Conservation (phyloP, 2,329 filamentous ascomycete genomes). For the Neophaeococcomyces mojaviensis region DNA sequence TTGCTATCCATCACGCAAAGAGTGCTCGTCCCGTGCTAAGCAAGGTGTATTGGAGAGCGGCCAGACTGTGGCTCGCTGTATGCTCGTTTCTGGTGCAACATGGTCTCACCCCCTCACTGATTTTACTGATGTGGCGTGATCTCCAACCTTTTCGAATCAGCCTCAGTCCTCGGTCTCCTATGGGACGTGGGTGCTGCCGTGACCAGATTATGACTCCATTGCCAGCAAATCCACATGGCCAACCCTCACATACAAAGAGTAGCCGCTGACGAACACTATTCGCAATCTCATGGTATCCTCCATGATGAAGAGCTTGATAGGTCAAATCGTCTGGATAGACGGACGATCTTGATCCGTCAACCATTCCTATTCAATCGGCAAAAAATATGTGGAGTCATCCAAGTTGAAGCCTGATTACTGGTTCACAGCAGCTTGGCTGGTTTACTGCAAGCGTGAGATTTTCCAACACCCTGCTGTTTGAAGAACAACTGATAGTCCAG, state of each 20-base stretch:
- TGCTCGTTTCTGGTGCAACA: conserved; percentile 1
- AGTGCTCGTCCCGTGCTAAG: neutral
- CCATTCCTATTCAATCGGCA: neutral
- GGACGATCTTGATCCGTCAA: too few relatives aligned
- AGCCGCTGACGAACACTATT: neutral
- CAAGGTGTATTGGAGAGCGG: neutral
- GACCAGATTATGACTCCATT: neutral
- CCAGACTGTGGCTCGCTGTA: neutral
- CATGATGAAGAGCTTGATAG: neutral
- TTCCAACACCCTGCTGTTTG: too few relatives aligned
- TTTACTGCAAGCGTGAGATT: too few relatives aligned
- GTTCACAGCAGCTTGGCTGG: neutral
- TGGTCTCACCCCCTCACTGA: neutral
- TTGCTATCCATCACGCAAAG: conserved; percentile 4
- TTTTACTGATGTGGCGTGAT: neutral
- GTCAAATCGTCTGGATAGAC: neutral
- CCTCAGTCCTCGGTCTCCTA: neutral
- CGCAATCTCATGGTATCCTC: neutral
- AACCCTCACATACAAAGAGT: neutral
- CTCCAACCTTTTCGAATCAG: neutral
- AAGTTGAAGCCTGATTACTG: neutral
- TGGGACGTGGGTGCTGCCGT: neutral
- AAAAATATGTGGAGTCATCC: neutral
- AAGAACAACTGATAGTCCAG: neutral
- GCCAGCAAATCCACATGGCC: neutral